Conservation (phyloP, 2,329 filamentous ascomycete species). For the Penicillium sp. region DNA sequence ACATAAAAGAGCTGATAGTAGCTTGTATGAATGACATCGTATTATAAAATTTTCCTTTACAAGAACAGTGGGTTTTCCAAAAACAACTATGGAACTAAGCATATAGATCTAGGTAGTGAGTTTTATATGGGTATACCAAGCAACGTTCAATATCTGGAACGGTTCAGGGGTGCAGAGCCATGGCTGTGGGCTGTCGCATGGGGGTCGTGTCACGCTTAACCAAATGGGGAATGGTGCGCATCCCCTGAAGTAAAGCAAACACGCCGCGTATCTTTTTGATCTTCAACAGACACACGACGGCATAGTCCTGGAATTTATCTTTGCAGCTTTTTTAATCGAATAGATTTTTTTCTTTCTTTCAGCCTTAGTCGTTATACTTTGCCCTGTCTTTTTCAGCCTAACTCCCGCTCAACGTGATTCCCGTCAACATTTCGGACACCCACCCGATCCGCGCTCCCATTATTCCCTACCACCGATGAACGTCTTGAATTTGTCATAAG, state of each 20-base stretch:
- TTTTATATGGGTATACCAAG: neutral
- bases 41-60: no score
- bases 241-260: constrained; percentile 29
- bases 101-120: no score
- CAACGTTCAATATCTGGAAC: neutral
- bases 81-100: no score
- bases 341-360: constrained; percentile 9
- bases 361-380: constrained; percentile 2
- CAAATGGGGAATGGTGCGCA: constrained; percentile 15
- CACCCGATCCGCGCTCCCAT: constrained; percentile 17
- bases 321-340: constrained; percentile 19
- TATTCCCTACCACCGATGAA: constrained; percentile 34
- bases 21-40: no score
- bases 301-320: constrained; percentile 8
- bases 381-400: neutral
- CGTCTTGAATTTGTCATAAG: constrained; percentile 22
- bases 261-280: constrained; percentile 24
- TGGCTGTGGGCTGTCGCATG: constrained; percentile 19
- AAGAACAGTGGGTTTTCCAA: no score
- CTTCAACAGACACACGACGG: constrained; percentile 6
- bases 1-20: no score
- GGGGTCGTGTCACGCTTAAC: constrained; percentile 19
- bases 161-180: constrained; percentile 14
- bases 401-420: constrained; percentile 18
- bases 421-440: constrained; percentile 18